Evolutionary conservation across 1,139 yeast genomes (phyloP).

Genomic region (Wickerhamiella pararugosa): DNA sequence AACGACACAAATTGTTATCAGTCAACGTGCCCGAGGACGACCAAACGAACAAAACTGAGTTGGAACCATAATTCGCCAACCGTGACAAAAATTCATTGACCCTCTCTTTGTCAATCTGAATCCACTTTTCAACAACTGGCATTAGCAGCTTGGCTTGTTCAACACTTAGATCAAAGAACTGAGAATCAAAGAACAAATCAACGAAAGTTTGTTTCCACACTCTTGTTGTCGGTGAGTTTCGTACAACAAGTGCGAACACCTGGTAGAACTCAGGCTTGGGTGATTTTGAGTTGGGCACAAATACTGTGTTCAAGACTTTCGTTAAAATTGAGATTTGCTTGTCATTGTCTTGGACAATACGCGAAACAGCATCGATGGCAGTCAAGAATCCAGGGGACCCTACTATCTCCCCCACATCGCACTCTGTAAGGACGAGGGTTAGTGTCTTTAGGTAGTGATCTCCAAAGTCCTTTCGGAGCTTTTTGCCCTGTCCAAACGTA

Average conservation of each 20-base stretch:
- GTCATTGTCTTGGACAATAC: constrained; percentile 35
- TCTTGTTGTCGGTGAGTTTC: constrained; percentile 10
- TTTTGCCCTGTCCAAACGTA: constrained; percentile 47
- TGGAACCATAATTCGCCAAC: constrained; percentile 36
- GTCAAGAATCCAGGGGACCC: constrained; percentile 17
- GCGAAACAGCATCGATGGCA: constrained; percentile 29
- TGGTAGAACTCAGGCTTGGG: not conserved
- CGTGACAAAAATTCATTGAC: constrained; percentile 36
- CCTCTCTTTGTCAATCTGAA: constrained; percentile 41
- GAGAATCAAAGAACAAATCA: constrained; percentile 26
- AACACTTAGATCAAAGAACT: constrained; percentile 28
- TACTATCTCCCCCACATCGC: not conserved
- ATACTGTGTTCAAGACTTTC: constrained; percentile 7
- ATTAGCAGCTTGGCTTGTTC: constrained; percentile 33
- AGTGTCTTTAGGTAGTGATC: constrained; percentile 49
- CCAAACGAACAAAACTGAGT: constrained; percentile 53
- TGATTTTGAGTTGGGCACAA: not conserved
- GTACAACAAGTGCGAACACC: constrained; percentile 10
- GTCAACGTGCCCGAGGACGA: constrained; percentile 49
- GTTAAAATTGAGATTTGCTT: constrained; percentile 21
- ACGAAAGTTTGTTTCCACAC: constrained; percentile 28
- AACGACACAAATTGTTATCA: constrained; percentile 37
- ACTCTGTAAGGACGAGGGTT: constrained; percentile 25
- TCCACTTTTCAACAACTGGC: constrained; percentile 40
- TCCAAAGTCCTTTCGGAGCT: constrained; percentile 46